Conservation (phyloP, 2,329 filamentous ascomycete species). For the Thermomyces lanuginosus region DNA sequence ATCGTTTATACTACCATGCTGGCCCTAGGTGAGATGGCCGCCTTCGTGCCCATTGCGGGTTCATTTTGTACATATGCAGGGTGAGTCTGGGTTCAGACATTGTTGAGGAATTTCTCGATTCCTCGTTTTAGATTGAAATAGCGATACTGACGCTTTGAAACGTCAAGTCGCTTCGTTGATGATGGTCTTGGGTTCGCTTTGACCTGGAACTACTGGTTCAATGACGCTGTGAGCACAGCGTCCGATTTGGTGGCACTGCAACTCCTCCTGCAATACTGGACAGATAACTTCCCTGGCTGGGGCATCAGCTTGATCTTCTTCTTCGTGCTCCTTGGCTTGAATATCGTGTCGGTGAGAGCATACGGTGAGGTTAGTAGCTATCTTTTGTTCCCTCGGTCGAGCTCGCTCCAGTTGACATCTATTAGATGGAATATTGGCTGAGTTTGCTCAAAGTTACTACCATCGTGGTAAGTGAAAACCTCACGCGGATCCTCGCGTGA, state of each 20-base stretch:
- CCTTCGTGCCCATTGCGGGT: slow-evolving; percentile 39
- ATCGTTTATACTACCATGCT: slow-evolving; percentile 71
- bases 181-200: slow-evolving; percentile 29
- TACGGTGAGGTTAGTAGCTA: slow-evolving; percentile 35
- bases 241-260: slow-evolving; percentile 45
- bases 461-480: slow-evolving; percentile 19
- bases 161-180: slow-evolving; percentile 26
- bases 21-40: slow-evolving; percentile 48
- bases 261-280: slow-evolving; percentile 46
- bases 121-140: background rate
- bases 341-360: slow-evolving; percentile 36
- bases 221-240: slow-evolving; percentile 45
- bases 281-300: slow-evolving; percentile 45
- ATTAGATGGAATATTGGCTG: slow-evolving; percentile 26
- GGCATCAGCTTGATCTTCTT: slow-evolving; percentile 47
- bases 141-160: slow-evolving; percentile 3
- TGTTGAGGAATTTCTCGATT: slow-evolving; percentile 2
- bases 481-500: slow-evolving; percentile 20
- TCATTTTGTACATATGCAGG: slow-evolving; percentile 41
- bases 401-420: too few species aligned
- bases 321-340: slow-evolving; percentile 37
- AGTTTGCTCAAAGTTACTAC: slow-evolving; percentile 27
- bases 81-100: too few species aligned
- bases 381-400: slow-evolving; percentile 1
- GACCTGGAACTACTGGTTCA: slow-evolving; percentile 43